Base-by-base conservation (phyloP, 2,329 filamentous ascomycete species). In the Fusarium subtropicale region DNA sequence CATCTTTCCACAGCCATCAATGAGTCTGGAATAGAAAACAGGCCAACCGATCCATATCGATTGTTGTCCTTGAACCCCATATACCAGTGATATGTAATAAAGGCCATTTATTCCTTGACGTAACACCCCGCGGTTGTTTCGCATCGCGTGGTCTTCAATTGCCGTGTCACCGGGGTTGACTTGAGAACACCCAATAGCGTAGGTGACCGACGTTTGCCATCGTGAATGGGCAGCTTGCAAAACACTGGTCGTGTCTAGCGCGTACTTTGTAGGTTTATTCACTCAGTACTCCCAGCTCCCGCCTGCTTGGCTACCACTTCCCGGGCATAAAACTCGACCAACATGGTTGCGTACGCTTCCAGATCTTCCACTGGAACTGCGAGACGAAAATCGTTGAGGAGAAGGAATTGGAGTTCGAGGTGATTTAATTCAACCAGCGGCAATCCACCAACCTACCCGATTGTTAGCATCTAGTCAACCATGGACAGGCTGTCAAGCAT, bases 301-400 rank as follows among this genome's bases (percentile, higher is more conserved):
- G 65, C 48, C 54, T 72, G 70, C 53, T 75, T 75, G 5, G 73
- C 70, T 28, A 97, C 88, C 18, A 97, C 91, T 78, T 99, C 96
- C 56, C 95, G 87, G 1, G 94, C 95, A 76, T 98, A 99, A 76
- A 98, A 99, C 76, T 98, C 95, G 18, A 99, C 96, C 15, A 99
- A 85, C 95, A 98, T 98, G 1, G 96, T 99, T 7, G 94, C 96
- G 75, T 99, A 99, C 1, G 94, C 93, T 79, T 99, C 96, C 62
- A 99, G 88, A 75, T 98, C 95, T 81, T 98, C 96, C 16, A 98
- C 91, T 0, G 95, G 92, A 12, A 99, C 91, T 3, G 93, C 93
- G 18, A 99, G 89, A 62, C 95, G 90, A 79, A 99, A 99, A 78
- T 98, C 96, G 80, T 99, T 99, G 31, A 99, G 85, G 3, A 97